Percentiles rank a stretch among this genome's conserved stretches.
Evolutionary conservation across 2,329 filamentous ascomycete genomes (phyloP).

Genomic region (Trichophyton benhamiae): DNA sequence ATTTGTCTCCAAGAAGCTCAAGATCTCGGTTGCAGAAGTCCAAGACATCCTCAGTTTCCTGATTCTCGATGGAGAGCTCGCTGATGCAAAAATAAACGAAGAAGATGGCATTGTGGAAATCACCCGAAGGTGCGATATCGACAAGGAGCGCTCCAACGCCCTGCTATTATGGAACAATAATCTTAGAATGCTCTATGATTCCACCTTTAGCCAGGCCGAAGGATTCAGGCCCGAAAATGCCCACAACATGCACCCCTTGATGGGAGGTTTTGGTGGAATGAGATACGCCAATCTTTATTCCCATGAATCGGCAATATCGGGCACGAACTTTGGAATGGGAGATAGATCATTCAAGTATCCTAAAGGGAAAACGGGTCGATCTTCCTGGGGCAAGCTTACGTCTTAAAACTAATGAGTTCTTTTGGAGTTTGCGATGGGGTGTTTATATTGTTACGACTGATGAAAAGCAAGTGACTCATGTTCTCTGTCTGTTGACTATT

Average conservation of each 20-base stretch:
- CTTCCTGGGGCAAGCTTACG: neutral
- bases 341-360: neutral
- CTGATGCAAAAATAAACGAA: conserved; percentile 74
- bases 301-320: neutral
- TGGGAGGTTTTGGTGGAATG: conserved; percentile 21
- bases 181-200: conserved; percentile 55
- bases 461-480: neutral
- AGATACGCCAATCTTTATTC: conserved; percentile 15
- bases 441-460: neutral
- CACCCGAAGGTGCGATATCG: conserved; percentile 53
- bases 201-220: conserved; percentile 66
- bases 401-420: neutral
- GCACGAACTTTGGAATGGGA: neutral
- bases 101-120: conserved; percentile 73
- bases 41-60: conserved; percentile 92
- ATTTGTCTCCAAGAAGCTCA: conserved; percentile 80
- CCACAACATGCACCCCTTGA: conserved; percentile 18
- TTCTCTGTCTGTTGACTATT: neutral
- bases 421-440: neutral
- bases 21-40: conserved; percentile 73
- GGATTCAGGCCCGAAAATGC: conserved; percentile 43
- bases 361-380: neutral
- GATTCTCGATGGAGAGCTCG: conserved; percentile 76
- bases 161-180: conserved; percentile 61
- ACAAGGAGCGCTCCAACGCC: conserved; percentile 54